These are phyloP conservation scores for Carpinus viminea DNA, from an alignment of 306 rosid genomes.

Conservation along the genomic window DNA sequence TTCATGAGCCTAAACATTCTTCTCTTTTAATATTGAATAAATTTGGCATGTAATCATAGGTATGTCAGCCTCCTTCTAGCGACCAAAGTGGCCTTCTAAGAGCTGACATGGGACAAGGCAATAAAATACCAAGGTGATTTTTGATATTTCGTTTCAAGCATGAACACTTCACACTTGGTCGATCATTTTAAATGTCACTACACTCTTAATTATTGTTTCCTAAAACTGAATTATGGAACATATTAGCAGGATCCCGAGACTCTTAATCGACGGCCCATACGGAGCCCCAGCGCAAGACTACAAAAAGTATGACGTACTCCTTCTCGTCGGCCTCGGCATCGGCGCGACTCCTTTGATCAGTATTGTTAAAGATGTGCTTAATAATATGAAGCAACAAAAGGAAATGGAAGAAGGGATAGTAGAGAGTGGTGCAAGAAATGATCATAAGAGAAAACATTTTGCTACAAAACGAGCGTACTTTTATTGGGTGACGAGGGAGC, in stretches of 20 bases:
- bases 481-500: constrained; percentile 93
- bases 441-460: constrained; percentile 52
- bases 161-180: neutral
- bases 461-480: constrained; percentile 79
- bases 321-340: constrained; percentile 82
- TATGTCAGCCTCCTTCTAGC: constrained; percentile 69
- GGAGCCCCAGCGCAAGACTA: constrained; percentile 98
- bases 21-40: neutral
- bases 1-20: neutral
- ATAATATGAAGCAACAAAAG: constrained; percentile 67
- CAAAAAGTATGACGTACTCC: constrained; percentile 77
- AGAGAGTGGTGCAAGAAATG: constrained; percentile 36
- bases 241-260: constrained; percentile 66
- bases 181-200: neutral
- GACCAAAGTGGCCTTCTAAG: constrained; percentile 78
- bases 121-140: constrained; percentile 55
- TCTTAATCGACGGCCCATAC: constrained; percentile 76
- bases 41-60: constrained; percentile 34
- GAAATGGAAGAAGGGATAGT: constrained; percentile 50
- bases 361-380: constrained; percentile 76
- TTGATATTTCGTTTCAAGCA: neutral
- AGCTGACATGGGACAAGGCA: constrained; percentile 60
- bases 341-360: constrained; percentile 89
- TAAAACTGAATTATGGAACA: neutral
- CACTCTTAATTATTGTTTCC: neutral